Evolutionary conservation across 257 asterid genomes (phyloP).

Genomic region (Fraxinus anomala): DNA sequence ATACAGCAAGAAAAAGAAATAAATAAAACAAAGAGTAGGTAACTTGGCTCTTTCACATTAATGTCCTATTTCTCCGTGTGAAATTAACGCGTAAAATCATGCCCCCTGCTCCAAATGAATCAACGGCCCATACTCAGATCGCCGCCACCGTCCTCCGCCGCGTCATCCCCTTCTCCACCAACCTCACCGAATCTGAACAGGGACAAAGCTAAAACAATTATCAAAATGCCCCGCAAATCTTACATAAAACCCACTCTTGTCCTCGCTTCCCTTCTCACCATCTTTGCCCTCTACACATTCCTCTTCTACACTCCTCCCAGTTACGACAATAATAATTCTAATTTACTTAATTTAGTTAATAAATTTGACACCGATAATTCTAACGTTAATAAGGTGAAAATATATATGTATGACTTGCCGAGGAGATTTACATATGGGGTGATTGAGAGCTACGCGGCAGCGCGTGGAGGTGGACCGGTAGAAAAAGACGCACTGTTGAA

Average conservation of each 20-base stretch:
- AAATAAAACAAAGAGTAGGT: no score
- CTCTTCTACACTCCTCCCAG: slow-evolving; percentile 43
- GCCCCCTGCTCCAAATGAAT: slow-evolving; percentile 37
- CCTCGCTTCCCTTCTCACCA: slow-evolving; percentile 46
- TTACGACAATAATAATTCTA: background rate
- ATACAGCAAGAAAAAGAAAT: no score
- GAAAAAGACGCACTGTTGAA: slow-evolving; percentile 55
- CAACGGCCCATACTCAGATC: slow-evolving; percentile 55
- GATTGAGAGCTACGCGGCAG: slow-evolving; percentile 77
- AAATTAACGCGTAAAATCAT: background rate
- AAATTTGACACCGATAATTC: background rate
- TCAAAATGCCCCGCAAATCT: slow-evolving; percentile 66
- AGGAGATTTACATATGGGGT: slow-evolving; percentile 87
- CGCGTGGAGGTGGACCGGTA: slow-evolving; percentile 59
- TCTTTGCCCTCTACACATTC: slow-evolving; percentile 60
- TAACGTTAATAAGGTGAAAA: slow-evolving; percentile 32
- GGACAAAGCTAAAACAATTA: slow-evolving; percentile 17
- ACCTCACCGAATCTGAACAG: slow-evolving; percentile 19
- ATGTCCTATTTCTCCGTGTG: no score
- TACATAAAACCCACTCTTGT: slow-evolving; percentile 56
- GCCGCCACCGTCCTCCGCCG: slow-evolving; percentile 32
- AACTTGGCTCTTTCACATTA: no score
- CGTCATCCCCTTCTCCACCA: slow-evolving; percentile 27
- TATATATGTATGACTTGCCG: slow-evolving; percentile 83
- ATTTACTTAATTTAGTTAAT: slow-evolving; percentile 19